Evolutionary conservation across 495 filamentous ascomycete species (phyloP).

Genomic region (Filosporella fistucella): DNA sequence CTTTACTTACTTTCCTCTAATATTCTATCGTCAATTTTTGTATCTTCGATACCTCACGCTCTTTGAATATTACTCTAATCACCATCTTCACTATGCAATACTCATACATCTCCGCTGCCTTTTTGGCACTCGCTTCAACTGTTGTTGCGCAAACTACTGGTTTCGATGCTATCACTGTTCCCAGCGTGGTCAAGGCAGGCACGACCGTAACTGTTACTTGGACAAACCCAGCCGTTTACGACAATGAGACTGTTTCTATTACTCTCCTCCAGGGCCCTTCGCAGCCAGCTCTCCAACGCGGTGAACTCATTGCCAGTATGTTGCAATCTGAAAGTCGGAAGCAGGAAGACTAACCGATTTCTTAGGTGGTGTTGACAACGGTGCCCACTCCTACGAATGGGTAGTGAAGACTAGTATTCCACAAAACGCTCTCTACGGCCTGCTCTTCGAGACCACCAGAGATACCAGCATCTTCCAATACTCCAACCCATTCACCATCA

Average conservation of each 20-base stretch:
- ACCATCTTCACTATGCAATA: slow-evolving; percentile 15
- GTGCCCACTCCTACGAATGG: slow-evolving; percentile 12
- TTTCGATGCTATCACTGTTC: slow-evolving; percentile 18
- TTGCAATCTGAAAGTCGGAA: background rate
- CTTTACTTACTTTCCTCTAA: background rate
- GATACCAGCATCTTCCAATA: slow-evolving; percentile 21
- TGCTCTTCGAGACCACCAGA: slow-evolving; percentile 13
- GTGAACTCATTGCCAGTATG: slow-evolving; percentile 10
- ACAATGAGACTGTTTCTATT: slow-evolving; percentile 14
- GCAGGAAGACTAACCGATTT: slow-evolving; percentile 4
- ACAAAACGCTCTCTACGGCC: slow-evolving; percentile 14
- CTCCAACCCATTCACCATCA: slow-evolving; percentile 19
- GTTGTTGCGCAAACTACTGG: slow-evolving; percentile 21
- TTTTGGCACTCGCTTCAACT: slow-evolving; percentile 44
- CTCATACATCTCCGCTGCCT: slow-evolving; percentile 9
- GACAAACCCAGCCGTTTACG: background rate
- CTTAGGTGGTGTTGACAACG: slow-evolving; percentile 14
- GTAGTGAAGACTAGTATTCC: slow-evolving; percentile 4
- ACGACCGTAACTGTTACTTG: slow-evolving; percentile 14
- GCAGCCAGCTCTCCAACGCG: slow-evolving; percentile 1
- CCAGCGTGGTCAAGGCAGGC: slow-evolving; percentile 9
- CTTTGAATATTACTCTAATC: slow-evolving; percentile 9
- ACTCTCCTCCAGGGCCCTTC: slow-evolving; percentile 18
- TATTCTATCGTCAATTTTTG: slow-evolving; percentile 1
- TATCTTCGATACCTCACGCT: slow-evolving; percentile 21